These are phyloP conservation scores for Candida verbasci DNA, from an alignment of 805 yeast species.

Conservation along the genomic window DNA sequence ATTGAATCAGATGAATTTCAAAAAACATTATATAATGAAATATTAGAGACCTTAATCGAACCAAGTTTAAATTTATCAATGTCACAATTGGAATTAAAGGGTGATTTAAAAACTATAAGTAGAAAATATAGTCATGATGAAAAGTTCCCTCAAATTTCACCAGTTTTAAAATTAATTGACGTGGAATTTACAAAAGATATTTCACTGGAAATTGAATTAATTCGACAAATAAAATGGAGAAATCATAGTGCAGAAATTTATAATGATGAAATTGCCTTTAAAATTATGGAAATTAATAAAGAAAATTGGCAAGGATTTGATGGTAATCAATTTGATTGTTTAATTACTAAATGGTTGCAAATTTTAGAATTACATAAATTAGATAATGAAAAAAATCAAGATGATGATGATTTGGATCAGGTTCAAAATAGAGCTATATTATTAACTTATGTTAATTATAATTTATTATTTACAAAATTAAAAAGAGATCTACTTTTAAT, in stretches of 20 bases:
- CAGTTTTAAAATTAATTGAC: conserved; percentile 37
- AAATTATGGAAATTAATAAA: conserved; percentile 35
- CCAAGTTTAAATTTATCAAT: conserved; percentile 58
- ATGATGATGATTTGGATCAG: conserved; percentile 50
- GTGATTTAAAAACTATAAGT: conserved; percentile 49
- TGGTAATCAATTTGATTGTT: conserved; percentile 49
- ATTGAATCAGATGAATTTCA: conserved; percentile 23
- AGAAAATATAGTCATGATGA: conserved; percentile 36
- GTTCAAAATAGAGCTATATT: conserved; percentile 72
- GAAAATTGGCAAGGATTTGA: conserved; percentile 22
- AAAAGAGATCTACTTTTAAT: conserved; percentile 64
- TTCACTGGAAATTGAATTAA: conserved; percentile 20
- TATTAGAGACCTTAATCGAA: conserved; percentile 57
- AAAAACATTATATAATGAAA: conserved; percentile 47
- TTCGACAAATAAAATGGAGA: conserved; percentile 44
- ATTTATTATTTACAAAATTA: conserved; percentile 58
- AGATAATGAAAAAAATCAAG: conserved; percentile 47
- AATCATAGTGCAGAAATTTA: conserved; percentile 54
- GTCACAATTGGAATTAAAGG: conserved; percentile 31
- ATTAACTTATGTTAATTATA: conserved; percentile 70
- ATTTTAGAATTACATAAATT: conserved; percentile 56
- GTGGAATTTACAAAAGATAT: conserved; percentile 30
- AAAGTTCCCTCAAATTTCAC: conserved; percentile 31
- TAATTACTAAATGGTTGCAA: conserved; percentile 65
- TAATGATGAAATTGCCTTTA: conserved; percentile 69